Evolutionary conservation across 1,139 yeast species (phyloP).

Genomic region (Scheffersomyces cryptocercus): DNA sequence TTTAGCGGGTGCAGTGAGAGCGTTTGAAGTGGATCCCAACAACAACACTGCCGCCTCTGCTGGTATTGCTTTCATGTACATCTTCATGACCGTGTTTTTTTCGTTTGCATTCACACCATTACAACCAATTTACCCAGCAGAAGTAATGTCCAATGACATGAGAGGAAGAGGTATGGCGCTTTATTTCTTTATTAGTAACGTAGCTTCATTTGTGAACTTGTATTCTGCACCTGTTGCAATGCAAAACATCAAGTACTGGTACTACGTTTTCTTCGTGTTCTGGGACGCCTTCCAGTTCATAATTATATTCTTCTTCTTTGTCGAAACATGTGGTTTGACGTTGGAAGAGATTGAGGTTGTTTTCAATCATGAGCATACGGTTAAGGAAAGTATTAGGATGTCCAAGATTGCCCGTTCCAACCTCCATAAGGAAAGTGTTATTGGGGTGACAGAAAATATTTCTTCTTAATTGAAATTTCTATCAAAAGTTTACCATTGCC

Average conservation of each 20-base stretch:
- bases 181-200: constrained; percentile 13
- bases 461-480: no score
- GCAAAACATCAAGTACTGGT: constrained; percentile 21
- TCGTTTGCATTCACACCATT: constrained; percentile 22
- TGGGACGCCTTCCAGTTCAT: constrained; percentile 19
- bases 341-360: constrained; percentile 29
- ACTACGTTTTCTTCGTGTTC: constrained; percentile 19
- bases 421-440: background rate
- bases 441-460: no score
- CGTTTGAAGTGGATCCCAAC: constrained; percentile 9
- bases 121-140: constrained; percentile 22
- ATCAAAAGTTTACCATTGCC: no score
- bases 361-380: constrained; percentile 8
- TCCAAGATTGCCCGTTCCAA: background rate
- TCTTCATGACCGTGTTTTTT: constrained; percentile 18
- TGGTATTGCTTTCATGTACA: constrained; percentile 18
- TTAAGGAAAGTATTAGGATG: background rate
- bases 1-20: constrained; percentile 16
- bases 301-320: constrained; percentile 27
- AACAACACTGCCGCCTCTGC: constrained; percentile 13
- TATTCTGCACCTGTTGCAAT: constrained; percentile 22
- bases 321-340: constrained; percentile 28
- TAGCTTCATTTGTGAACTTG: constrained; percentile 18
- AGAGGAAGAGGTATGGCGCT: constrained; percentile 18
- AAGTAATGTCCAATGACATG: constrained; percentile 16